Evolutionary conservation across 129 eudicot species (phyloP).

Genomic region (Solidago caesia): DNA sequence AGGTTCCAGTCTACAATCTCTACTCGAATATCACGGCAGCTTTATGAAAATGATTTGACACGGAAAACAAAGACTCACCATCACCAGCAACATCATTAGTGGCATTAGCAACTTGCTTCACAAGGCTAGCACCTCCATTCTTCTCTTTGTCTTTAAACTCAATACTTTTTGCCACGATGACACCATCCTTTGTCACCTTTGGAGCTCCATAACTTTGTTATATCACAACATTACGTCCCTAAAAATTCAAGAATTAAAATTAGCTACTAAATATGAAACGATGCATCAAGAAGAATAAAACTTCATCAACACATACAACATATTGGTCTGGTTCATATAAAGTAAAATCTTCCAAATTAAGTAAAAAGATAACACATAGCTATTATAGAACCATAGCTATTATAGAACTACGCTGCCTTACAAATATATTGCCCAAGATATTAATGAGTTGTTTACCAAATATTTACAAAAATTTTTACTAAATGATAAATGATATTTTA

Average conservation of each 20-base stretch:
- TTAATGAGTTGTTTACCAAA: no score
- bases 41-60: no score
- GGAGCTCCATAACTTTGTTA: constrained; percentile 92
- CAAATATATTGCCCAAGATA: no score
- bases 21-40: background rate
- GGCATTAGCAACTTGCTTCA: no score
- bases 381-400: no score
- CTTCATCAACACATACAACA: no score
- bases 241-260: constrained; percentile 1
- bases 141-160: constrained; percentile 73
- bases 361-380: background rate
- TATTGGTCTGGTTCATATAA: background rate
- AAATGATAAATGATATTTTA: no score
- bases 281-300: background rate
- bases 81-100: no score
- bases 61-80: no score
- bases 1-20: background rate
- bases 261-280: background rate
- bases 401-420: no score
- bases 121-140: constrained; percentile 20
- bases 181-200: constrained; percentile 96
- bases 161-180: constrained; percentile 82
- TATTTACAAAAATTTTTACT: no score
- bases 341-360: background rate
- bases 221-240: constrained; percentile 89